A percentile compares a stretch with the other conserved stretches of the same genome.
Conservation (phyloP, 192 early-diverging fungal species). For the Coemansia sp. region DNA sequence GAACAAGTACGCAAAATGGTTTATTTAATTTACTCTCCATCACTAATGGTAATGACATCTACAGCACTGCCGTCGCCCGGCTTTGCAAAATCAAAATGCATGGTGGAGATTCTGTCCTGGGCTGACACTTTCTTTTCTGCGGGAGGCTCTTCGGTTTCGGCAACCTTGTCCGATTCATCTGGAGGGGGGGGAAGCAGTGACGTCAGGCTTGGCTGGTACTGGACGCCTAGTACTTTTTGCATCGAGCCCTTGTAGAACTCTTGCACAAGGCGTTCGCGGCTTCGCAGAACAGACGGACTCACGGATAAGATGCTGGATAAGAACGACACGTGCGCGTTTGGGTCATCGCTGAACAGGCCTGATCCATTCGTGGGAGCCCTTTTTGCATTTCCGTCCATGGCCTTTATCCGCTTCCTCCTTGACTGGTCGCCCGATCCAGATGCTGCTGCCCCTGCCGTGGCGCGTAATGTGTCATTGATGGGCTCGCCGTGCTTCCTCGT, state of each 20-base stretch:
- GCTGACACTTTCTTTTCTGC: not conserved
- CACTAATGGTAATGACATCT: not conserved
- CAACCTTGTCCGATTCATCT: not conserved
- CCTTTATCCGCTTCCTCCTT: slow-evolving; percentile 26
- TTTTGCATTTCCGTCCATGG: slow-evolving; percentile 15
- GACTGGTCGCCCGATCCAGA: not conserved
- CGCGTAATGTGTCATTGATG: slow-evolving; percentile 34
- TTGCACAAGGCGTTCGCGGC: slow-evolving; percentile 18
- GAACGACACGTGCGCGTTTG: slow-evolving; percentile 49
- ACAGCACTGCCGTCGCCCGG: not conserved
- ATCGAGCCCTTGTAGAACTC: slow-evolving; percentile 36
- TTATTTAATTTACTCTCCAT: slow-evolving; percentile 2
- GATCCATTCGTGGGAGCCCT: not conserved
- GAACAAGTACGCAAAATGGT: not conserved
- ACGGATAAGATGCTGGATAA: slow-evolving; percentile 47
- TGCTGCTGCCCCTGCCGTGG: not conserved
- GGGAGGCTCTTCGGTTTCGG: not conserved
- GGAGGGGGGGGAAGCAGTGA: slow-evolving; percentile 12
- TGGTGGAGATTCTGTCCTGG: slow-evolving; percentile 8
- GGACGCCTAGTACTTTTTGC: slow-evolving; percentile 35
- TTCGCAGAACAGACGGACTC: slow-evolving; percentile 9
- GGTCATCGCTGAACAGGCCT: slow-evolving; percentile 24
- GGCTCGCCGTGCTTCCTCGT: slow-evolving; percentile 48
- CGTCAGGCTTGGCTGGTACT: slow-evolving; percentile 40
- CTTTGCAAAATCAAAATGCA: slow-evolving; percentile 35